Conservation (phyloP, 371 early-diverging fungal species). For the Mucor lusitanicus region DNA sequence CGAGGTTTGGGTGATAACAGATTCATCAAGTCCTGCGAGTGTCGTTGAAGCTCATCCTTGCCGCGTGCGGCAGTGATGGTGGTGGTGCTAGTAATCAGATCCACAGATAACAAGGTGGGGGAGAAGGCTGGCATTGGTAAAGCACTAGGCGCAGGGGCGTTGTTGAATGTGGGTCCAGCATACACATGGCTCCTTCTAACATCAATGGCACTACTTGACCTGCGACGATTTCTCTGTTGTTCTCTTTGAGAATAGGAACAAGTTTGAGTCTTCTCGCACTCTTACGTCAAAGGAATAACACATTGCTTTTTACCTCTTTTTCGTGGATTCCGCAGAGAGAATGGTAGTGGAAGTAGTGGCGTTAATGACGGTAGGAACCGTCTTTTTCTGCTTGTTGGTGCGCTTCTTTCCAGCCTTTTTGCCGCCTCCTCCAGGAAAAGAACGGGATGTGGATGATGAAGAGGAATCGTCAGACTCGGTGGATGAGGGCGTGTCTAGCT, state of each 20-base stretch:
- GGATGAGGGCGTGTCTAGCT: conserved; percentile 9
- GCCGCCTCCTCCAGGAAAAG: not conserved
- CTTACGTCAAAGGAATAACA: too few relatives aligned
- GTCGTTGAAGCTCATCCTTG: conserved; percentile 12
- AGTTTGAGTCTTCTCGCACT: not conserved
- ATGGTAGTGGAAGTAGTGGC: not conserved
- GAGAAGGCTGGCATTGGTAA: conserved; percentile 76
- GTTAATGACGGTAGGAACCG: not conserved
- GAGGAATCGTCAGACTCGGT: conserved; percentile 19
- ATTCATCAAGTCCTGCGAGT: conserved; percentile 34
- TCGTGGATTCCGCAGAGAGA: not conserved
- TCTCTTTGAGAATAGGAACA: not conserved
- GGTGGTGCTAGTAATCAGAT: not conserved
- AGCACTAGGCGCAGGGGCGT: conserved; percentile 73
- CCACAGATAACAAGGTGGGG: conserved; percentile 7
- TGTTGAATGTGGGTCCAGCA: conserved; percentile 81
- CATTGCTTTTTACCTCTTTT: conserved; percentile 9
- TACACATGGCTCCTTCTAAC: conserved; percentile 39
- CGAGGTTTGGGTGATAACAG: conserved; percentile 18
- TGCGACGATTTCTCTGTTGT: conserved; percentile 13
- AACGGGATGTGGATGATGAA: not conserved
- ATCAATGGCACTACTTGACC: conserved; percentile 19
- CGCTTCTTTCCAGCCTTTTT: not conserved
- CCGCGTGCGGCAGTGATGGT: not conserved
- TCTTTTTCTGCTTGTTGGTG: conserved; percentile 1